Evolutionary conservation across 805 yeast genomes (phyloP).

Genomic region (Jamesozyma rosinii): DNA sequence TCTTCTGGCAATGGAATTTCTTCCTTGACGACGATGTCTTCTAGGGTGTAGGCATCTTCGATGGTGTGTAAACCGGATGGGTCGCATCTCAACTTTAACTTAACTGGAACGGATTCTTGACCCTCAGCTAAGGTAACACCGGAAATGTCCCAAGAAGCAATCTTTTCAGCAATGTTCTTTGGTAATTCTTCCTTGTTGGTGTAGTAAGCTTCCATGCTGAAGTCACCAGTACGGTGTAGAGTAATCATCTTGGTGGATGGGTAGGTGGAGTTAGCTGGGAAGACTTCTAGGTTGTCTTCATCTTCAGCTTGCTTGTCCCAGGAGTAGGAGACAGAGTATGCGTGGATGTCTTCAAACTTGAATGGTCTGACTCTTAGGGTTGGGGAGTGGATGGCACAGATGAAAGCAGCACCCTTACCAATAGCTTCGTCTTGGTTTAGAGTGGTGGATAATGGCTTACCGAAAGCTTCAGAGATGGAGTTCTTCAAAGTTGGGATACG

Average conservation of each 20-base stretch:
- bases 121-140: constrained; percentile 80
- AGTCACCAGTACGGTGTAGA: constrained; percentile 82
- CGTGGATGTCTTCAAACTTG: constrained; percentile 93
- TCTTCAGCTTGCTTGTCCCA: constrained; percentile 95
- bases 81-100: constrained; percentile 92
- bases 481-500: constrained; percentile 92
- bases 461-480: constrained; percentile 68
- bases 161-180: constrained; percentile 48
- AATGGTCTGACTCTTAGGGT: constrained; percentile 97
- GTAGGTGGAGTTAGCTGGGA: constrained; percentile 86
- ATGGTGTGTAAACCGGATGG: constrained; percentile 92
- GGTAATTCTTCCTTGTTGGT: constrained; percentile 69
- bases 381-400: constrained; percentile 98
- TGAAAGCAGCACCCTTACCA: constrained; percentile 98
- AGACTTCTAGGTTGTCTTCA: constrained; percentile 85
- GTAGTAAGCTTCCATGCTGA: constrained; percentile 77
- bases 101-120: constrained; percentile 69
- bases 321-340: constrained; percentile 81
- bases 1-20: constrained; percentile 51
- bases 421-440: constrained; percentile 98
- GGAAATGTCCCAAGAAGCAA: constrained; percentile 77
- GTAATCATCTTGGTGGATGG: constrained; percentile 96
- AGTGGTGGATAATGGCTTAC: constrained; percentile 82
- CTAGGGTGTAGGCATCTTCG: constrained; percentile 90
- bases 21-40: constrained; percentile 84